Base-by-base conservation (phyloP, 2,329 filamentous ascomycete species). In the Ophiocordyceps sinensis region DNA sequence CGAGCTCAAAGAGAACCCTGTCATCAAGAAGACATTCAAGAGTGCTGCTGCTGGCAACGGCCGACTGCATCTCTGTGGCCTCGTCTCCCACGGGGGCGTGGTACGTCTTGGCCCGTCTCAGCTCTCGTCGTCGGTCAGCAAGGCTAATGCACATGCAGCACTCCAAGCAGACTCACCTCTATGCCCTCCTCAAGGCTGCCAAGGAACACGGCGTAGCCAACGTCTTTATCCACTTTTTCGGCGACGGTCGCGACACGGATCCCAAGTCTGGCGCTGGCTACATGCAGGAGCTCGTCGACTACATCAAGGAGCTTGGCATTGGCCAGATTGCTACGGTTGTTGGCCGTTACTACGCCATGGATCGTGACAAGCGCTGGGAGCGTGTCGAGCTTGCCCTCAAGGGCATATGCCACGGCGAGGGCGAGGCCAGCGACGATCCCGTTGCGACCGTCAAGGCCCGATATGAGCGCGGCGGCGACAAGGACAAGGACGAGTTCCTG, bases 351-450 rank as follows among this genome's bases (percentile, higher is more conserved):
- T 98, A 85, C 64, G 86, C 87, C 65, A 98, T 98, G 91, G 91
- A 98, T 71, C 88, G 91, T 52, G 91, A 98, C 64, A 96, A 96
- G 85, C 79, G 91, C 62, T 98, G 91, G 91, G 91, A 98, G 59
- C 77, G 91, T 59, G 73, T 94, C 51, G 85, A 95, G 70, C 55
- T 94, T 51, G 91, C 83, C 51, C 70, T 98, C 60, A 89, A 91
- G 67, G 91, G 85, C 45, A 60, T 98, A 53, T 68, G 94, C 37
- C 69, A 75, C 12, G 89, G 91, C 45, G 85, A 95, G 63, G 91
- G 91, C 44, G 87, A 95, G 64, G 75, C 79, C 45, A 84, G 78
- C 62, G 75, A 73, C 37, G 91, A 98, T 61, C 85, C 87, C 5
- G 78, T 96, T 45, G 77, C 82, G 61, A 84, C 85, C 13, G 79